Conservation (phyloP, 306 rosid genomes). For the Aeschynomene evenia region DNA sequence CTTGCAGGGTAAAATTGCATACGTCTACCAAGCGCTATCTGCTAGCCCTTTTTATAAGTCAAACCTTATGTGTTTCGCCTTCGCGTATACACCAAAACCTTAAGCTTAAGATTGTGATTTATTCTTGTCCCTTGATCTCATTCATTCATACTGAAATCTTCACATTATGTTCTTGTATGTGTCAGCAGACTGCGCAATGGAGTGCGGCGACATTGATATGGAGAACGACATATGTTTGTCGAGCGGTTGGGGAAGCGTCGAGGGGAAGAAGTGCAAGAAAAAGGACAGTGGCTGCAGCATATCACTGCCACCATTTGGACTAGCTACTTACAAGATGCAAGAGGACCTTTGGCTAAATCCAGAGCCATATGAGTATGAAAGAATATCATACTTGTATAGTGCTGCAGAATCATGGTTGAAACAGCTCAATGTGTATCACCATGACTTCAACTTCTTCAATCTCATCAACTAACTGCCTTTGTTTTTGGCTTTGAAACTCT, state of each 20-base stretch:
- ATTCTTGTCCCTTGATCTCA: not conserved
- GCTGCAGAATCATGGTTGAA: constrained; percentile 87
- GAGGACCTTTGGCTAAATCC: constrained; percentile 62
- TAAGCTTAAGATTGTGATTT: too few relatives aligned
- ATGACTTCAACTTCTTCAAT: constrained; percentile 76
- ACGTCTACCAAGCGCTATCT: too few relatives aligned
- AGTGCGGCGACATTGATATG: constrained; percentile 18
- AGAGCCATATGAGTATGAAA: constrained; percentile 47
- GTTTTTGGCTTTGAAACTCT: constrained; percentile 26
- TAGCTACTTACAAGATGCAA: constrained; percentile 67
- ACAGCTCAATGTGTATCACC: constrained; percentile 66
- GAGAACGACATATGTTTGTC: constrained; percentile 21
- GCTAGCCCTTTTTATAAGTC: too few relatives aligned
- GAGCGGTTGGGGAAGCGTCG: not conserved
- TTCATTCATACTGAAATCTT: constrained; percentile 5
- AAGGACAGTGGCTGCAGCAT: constrained; percentile 13
- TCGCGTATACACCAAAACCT: too few relatives aligned
- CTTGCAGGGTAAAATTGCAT: too few relatives aligned
- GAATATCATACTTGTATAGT: constrained; percentile 38
- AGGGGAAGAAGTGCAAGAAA: constrained; percentile 15
- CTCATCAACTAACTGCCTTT: constrained; percentile 11
- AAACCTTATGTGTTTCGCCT: too few relatives aligned
- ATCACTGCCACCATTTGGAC: constrained; percentile 60
- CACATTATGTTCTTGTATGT: not conserved
- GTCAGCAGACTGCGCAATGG: constrained; percentile 35